These are phyloP conservation scores for Populus hybrid DNA, from an alignment of 441 rosid genomes.

Conservation along the genomic window DNA sequence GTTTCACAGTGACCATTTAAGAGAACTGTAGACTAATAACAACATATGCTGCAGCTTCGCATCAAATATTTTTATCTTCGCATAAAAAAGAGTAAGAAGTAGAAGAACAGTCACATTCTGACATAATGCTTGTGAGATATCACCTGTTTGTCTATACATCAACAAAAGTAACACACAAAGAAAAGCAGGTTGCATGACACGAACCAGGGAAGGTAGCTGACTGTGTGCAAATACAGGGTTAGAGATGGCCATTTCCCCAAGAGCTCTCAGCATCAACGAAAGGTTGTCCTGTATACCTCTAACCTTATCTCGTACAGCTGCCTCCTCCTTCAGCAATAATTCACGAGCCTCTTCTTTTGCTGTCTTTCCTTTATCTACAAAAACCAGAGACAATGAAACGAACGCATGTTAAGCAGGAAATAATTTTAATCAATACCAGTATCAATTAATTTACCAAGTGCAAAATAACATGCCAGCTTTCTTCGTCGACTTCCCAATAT, in stretches of 20 bases:
- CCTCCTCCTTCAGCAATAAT: slow-evolving; percentile 91
- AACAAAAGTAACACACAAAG: background rate
- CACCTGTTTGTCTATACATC: background rate
- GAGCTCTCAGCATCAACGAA: slow-evolving; percentile 72
- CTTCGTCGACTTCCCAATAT: slow-evolving; percentile 60
- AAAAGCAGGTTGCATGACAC: slow-evolving; percentile 26
- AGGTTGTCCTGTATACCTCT: slow-evolving; percentile 58
- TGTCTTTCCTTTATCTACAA: slow-evolving; percentile 82
- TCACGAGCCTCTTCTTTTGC: slow-evolving; percentile 99
- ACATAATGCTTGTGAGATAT: background rate
- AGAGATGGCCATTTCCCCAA: slow-evolving; percentile 88
- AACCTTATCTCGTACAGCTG: slow-evolving; percentile 70
- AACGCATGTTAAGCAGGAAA: slow-evolving; percentile 16
- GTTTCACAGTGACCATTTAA: background rate
- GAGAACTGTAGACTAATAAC: background rate
- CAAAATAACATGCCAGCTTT: slow-evolving; percentile 59
- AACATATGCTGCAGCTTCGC: no score
- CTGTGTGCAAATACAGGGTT: slow-evolving; percentile 98
- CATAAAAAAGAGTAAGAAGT: background rate
- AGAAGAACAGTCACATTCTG: background rate
- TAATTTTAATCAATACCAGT: slow-evolving; percentile 2
- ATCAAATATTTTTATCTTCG: background rate
- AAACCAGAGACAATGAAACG: slow-evolving; percentile 14
- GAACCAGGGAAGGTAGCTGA: slow-evolving; percentile 88
- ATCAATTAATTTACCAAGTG: slow-evolving; percentile 15